Evolutionary conservation across 352 stramenopile species (phyloP).

Genomic region (Globisporangium spinosum): DNA sequence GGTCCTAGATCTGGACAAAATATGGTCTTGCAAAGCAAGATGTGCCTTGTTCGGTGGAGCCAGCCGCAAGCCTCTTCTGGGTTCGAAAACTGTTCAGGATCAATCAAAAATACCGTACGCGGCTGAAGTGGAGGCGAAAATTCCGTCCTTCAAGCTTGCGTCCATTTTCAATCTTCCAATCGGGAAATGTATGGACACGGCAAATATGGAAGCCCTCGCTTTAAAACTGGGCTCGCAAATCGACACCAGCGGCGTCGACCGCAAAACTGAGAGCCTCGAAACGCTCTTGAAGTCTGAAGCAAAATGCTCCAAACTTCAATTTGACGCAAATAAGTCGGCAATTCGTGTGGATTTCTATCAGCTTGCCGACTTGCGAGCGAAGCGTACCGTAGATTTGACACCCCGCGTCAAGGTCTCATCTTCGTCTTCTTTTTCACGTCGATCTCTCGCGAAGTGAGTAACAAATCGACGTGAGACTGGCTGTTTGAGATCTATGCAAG

Average conservation of each 20-base stretch:
- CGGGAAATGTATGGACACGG: neutral
- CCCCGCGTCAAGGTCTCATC: neutral
- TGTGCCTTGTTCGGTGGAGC: neutral
- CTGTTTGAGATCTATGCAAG: neutral
- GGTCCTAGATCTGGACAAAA: neutral
- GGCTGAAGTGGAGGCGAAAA: neutral
- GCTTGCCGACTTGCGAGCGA: neutral
- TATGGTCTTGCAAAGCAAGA: neutral
- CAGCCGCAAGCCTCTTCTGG: neutral
- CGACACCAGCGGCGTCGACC: constrained; percentile 11
- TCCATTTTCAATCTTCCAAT: neutral
- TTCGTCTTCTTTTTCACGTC: neutral
- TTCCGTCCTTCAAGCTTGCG: neutral
- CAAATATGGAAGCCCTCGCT: neutral
- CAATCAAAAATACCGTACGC: too few relatives aligned
- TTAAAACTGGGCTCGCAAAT: neutral
- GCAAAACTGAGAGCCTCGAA: neutral
- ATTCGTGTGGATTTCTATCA: neutral
- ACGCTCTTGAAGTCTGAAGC: constrained; percentile 15
- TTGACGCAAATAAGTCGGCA: constrained; percentile 7
- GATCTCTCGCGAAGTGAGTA: neutral
- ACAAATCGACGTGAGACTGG: neutral
- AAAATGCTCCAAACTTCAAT: neutral
- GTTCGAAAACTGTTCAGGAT: neutral
- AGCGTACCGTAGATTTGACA: neutral